A percentile compares a stretch with the other conserved stretches of the same genome.
These are phyloP conservation scores for Panicum miliaceum DNA, from an alignment of 176 grass and related monocot species.

Conservation along the genomic window DNA sequence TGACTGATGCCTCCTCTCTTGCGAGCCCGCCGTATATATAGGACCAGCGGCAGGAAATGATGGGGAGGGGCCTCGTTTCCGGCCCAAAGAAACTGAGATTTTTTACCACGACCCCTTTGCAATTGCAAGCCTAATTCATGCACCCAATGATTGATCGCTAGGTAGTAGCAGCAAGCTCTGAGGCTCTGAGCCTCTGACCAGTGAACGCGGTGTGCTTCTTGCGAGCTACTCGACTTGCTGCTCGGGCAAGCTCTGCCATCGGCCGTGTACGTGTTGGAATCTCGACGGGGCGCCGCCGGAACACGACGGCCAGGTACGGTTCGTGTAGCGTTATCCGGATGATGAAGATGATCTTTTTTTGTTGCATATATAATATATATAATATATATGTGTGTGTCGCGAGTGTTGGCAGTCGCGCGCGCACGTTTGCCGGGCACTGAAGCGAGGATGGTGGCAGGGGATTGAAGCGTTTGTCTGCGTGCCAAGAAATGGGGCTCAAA, in stretches of 20 bases:
- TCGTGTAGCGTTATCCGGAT: background rate
- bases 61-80: slow-evolving; percentile 31
- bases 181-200: background rate
- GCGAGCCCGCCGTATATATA: background rate
- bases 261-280: background rate
- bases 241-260: slow-evolving; percentile 1
- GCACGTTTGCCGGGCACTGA: slow-evolving; percentile 7
- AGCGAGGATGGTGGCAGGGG: slow-evolving; percentile 8
- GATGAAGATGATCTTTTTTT: background rate
- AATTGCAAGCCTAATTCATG: background rate
- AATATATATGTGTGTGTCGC: background rate
- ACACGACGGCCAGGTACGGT: background rate
- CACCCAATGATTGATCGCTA: slow-evolving; percentile 27
- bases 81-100: slow-evolving; percentile 27
- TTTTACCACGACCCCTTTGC: slow-evolving; percentile 37
- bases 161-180: background rate
- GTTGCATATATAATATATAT: background rate
- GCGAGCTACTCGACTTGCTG: slow-evolving; percentile 30
- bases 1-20: background rate
- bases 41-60: background rate
- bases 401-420: slow-evolving; percentile 7
- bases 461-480: slow-evolving; percentile 32
- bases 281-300: background rate
- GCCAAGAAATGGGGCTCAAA: slow-evolving; percentile 40
- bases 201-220: slow-evolving; percentile 2